phyloP scores from a whole-genome alignment of 2,329 filamentous ascomycete species.

The Xylogone sp. region DNA sequence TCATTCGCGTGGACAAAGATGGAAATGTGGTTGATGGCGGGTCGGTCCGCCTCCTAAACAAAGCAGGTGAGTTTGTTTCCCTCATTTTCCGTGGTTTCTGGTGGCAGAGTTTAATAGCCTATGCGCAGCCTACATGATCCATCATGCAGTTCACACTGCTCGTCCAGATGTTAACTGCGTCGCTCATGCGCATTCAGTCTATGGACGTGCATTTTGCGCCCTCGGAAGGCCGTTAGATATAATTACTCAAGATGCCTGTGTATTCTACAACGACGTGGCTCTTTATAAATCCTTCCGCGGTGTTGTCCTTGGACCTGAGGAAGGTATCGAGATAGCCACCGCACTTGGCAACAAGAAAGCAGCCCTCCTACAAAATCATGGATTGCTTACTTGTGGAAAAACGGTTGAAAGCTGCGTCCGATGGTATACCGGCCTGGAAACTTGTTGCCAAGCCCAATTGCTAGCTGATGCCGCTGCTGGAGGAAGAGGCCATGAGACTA shows the following conservation, averaged over 20 bases:
- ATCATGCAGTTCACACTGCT: conserved; percentile 54
- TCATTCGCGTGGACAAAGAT: conserved; percentile 61
- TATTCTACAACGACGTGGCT: conserved; percentile 42
- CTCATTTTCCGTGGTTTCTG: background rate
- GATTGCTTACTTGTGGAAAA: conserved; percentile 46
- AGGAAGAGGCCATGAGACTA: conserved; percentile 56
- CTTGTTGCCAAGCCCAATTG: conserved; percentile 42
- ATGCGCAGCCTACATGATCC: conserved; percentile 53
- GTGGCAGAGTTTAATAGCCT: background rate
- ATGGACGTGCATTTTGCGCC: conserved; percentile 58
- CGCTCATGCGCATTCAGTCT: conserved; percentile 54
- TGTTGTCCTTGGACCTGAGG: conserved; percentile 47
- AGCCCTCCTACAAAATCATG: conserved; percentile 51
- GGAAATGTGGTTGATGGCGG: conserved; percentile 63
- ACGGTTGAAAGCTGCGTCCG: conserved; percentile 48
- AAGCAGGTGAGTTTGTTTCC: conserved; percentile 18
- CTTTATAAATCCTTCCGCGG: conserved; percentile 44
- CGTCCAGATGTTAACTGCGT: conserved; percentile 56
- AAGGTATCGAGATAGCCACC: conserved; percentile 44
- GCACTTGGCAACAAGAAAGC: conserved; percentile 47
- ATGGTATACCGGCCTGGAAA: conserved; percentile 51
- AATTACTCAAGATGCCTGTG: conserved; percentile 54
- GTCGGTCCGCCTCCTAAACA: conserved; percentile 24
- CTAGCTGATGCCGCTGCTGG: conserved; percentile 54
- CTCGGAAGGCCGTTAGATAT: conserved; percentile 57